A percentile compares a stretch with the other conserved stretches of the same genome.
Evolutionary conservation across 1,284 basidiomycete species (phyloP).

Genomic region (Papiliotrema laurentii): DNA sequence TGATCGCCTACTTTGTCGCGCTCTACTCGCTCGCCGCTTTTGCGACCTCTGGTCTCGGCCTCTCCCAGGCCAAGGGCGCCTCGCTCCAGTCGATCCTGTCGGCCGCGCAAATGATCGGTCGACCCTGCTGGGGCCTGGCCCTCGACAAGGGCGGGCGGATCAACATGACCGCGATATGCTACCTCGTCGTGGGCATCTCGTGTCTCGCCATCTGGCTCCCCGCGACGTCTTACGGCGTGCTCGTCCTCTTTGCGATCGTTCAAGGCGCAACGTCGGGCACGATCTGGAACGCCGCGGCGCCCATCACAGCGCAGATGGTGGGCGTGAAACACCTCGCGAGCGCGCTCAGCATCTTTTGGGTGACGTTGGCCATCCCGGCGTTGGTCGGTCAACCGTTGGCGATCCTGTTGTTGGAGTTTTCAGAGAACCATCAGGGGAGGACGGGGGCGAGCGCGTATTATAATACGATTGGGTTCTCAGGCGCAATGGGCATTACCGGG

Average conservation of each 20-base stretch:
- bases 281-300: slow-evolving; percentile 44
- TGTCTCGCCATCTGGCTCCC: slow-evolving; percentile 49
- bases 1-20: slow-evolving; percentile 50
- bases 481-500: slow-evolving; percentile 36
- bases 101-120: slow-evolving; percentile 50
- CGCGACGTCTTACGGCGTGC: slow-evolving; percentile 42
- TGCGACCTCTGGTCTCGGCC: slow-evolving; percentile 45
- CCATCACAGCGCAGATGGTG: slow-evolving; percentile 43
- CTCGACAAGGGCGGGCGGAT: slow-evolving; percentile 47
- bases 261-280: slow-evolving; percentile 48
- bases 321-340: slow-evolving; percentile 47
- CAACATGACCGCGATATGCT: slow-evolving; percentile 46
- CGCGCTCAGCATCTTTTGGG: slow-evolving; percentile 48
- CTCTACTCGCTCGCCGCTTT: slow-evolving; percentile 50
- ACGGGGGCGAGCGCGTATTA: slow-evolving; percentile 39
- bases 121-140: slow-evolving; percentile 45
- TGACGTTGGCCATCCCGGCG: slow-evolving; percentile 38
- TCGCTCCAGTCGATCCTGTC: slow-evolving; percentile 49
- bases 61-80: slow-evolving; percentile 48
- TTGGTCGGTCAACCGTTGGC: slow-evolving; percentile 48
- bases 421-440: slow-evolving; percentile 26
- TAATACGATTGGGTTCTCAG: slow-evolving; percentile 47
- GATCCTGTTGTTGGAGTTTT: slow-evolving; percentile 44
- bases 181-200: slow-evolving; percentile 45
- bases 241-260: slow-evolving; percentile 47